phyloP scores from a whole-genome alignment of 495 filamentous ascomycete species.

The Hypoxylon subgilvum region DNA sequence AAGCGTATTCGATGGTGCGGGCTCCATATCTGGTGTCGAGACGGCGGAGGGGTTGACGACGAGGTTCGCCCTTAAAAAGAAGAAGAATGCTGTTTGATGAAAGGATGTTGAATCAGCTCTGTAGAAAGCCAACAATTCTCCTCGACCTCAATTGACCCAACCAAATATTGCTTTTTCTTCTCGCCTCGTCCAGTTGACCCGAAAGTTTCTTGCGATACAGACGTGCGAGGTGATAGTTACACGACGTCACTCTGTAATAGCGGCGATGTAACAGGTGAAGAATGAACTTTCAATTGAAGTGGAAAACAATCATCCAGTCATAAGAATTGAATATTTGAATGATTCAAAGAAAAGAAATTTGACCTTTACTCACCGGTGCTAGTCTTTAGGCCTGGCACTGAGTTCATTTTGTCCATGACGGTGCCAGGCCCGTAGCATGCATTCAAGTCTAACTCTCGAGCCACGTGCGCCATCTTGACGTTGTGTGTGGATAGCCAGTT shows the following conservation, averaged over 20 bases:
- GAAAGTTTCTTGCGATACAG: neutral
- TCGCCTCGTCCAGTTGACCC: slow-evolving; percentile 11
- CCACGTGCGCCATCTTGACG: slow-evolving; percentile 46
- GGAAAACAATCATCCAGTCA: slow-evolving; percentile 3
- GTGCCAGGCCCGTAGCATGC: slow-evolving; percentile 47
- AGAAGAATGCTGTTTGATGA: slow-evolving; percentile 57
- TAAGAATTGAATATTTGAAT: slow-evolving; percentile 1
- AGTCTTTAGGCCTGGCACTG: slow-evolving; percentile 56
- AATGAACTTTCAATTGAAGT: slow-evolving; percentile 33
- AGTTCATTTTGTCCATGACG: slow-evolving; percentile 54
- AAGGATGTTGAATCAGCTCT: slow-evolving; percentile 27
- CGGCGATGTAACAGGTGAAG: slow-evolving; percentile 3
- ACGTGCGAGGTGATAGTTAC: slow-evolving; percentile 19
- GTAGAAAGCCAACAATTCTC: slow-evolving; percentile 11
- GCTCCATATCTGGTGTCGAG: slow-evolving; percentile 53
- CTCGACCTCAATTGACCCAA: slow-evolving; percentile 4
- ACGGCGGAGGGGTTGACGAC: slow-evolving; percentile 55
- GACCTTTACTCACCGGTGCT: slow-evolving; percentile 54
- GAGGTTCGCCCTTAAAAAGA: slow-evolving; percentile 62
- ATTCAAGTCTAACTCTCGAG: slow-evolving; percentile 55
- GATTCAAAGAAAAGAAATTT: slow-evolving; percentile 17
- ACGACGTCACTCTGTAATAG: slow-evolving; percentile 19
- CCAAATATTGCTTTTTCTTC: slow-evolving; percentile 5
- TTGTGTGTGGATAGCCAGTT: slow-evolving; percentile 36
- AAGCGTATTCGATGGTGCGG: slow-evolving; percentile 38